phyloP scores from a whole-genome alignment of 345 rosid genomes.

The Boechera retrofracta region DNA sequence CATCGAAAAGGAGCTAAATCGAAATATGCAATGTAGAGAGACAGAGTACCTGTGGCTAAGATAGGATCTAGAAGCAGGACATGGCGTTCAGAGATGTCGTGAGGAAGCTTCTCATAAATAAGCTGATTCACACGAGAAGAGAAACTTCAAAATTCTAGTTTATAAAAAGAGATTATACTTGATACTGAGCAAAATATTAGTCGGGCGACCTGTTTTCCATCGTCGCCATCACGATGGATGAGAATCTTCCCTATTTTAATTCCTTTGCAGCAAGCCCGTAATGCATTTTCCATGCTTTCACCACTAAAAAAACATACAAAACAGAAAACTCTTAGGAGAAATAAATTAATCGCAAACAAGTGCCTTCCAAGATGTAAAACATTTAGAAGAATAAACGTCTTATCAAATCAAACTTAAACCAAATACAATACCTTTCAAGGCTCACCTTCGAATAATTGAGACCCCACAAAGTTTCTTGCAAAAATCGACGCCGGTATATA shows the following conservation, averaged over 20 bases:
- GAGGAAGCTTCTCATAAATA: conserved; percentile 95
- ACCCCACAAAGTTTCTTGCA: conserved; percentile 98
- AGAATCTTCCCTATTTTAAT: conserved; percentile 96
- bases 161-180: background rate
- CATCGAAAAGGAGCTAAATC: background rate
- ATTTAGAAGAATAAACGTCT: background rate
- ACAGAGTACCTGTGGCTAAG: conserved; percentile 77
- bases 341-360: background rate
- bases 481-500: conserved; percentile 93
- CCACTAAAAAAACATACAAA: conserved; percentile 57
- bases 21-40: conserved; percentile 2
- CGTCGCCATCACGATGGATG: conserved; percentile 94
- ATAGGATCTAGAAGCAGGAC: conserved; percentile 98
- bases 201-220: conserved; percentile 80
- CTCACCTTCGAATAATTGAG: conserved; percentile 96
- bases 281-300: conserved; percentile 98
- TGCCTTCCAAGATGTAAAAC: conserved; percentile 23
- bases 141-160: background rate
- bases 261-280: conserved; percentile 98
- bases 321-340: background rate
- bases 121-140: conserved; percentile 54
- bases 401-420: background rate
- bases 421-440: conserved; percentile 47
- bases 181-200: background rate
- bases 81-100: conserved; percentile 93